Base-by-base conservation (phyloP, 2,329 filamentous ascomycete genomes). In the Teratosphaeria zuluensis region DNA sequence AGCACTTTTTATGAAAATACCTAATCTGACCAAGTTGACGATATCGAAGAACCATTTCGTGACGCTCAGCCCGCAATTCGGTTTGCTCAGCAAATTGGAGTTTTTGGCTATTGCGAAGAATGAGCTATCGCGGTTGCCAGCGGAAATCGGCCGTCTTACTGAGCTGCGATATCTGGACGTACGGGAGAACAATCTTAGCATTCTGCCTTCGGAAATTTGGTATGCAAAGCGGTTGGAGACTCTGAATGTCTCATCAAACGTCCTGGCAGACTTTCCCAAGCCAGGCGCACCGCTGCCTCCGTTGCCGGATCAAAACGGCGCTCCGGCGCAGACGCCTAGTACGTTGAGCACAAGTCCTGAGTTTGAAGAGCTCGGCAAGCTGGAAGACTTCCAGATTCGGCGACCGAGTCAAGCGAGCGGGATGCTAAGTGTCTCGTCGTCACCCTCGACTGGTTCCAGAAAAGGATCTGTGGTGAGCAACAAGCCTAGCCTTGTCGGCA, bases 31-130 rank as follows among this genome's bases (percentile, higher is more conserved):
- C 59, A 91, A 92, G 67, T 81, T 99, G 24, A 87, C 92, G 19
- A 80, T 99, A 57, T 92, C 96, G 75, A 92, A 90, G 71, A 99
- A 99, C 69, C 95, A 96, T 71, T 95, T 99, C 66, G 91, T 94
- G 0, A 92, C 90, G 0, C 77, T 99, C 28, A 94, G 92, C 0
- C 81, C 84, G 57, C 87, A 95, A 61, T 89, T 99, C 60, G 92
- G 92, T 16, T 89, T 87, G 62, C 77, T 99, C 52, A 84, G 84
- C 63, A 89, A 85, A 65, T 78, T 99, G 32, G 92, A 97, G 69
- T 87, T 95, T 72, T 87, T 99, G 69, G 97, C 91, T 73, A 91
- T 97, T 63, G 91, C 92, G 46, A 89, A 92, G 73, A 99, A 99
- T 70, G 87, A 88, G 0, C 81, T 99, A 3, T 89, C 87, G 61